Evolutionary conservation across 257 asterid species (phyloP), one percentile per base, ranked within the genome.

Genomic region (Datura wrightii): DNA sequence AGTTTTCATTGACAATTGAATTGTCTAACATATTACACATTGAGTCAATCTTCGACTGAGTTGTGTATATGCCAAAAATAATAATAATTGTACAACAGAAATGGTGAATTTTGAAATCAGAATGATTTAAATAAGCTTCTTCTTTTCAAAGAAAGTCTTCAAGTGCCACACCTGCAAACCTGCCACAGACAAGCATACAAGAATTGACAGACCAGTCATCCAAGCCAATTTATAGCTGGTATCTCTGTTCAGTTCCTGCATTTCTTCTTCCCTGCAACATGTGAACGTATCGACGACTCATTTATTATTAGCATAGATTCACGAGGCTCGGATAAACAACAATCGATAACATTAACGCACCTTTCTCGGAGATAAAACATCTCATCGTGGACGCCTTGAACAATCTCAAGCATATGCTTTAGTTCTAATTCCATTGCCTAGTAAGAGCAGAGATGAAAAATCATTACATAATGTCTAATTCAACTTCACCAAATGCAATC

Each of bases 131-230:
- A 95, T 93, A 44, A 95, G 91, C 93, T 93, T 95, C 92, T 95
- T 93, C 92, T 95, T 95, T 84, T 90, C 91, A 8, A 95, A 95
- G 91, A 91, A 95, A n/a, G 93, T 46, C 89, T 95, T 95, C 92
- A 95, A 86, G 85, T 95, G 93, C 94, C 94, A 87, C 72, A 93
- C 69, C 92, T 95, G 98, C 88, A 93, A 89, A 15, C 92, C 96
- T 1, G 94, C 93, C 41, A 95, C 97, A 4, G 94, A 87, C 58
- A 91, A 82, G 82, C 92, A 91, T 67, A 95, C 54, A 10, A 90
- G 44, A 59, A 93, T 85, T 0, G 98, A 95, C 4, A 92, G 87
- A 39, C 89, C 86, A 81, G 95, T 89, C 83, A 92, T 66, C 95
- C 95, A 93, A 13, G 90, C 92, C 98, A 95, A 91, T 85, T 89